A percentile compares a stretch with the other conserved stretches of the same genome.
Evolutionary conservation across 163 green algal genomes (phyloP).

Genomic region (Volvox carteri): DNA sequence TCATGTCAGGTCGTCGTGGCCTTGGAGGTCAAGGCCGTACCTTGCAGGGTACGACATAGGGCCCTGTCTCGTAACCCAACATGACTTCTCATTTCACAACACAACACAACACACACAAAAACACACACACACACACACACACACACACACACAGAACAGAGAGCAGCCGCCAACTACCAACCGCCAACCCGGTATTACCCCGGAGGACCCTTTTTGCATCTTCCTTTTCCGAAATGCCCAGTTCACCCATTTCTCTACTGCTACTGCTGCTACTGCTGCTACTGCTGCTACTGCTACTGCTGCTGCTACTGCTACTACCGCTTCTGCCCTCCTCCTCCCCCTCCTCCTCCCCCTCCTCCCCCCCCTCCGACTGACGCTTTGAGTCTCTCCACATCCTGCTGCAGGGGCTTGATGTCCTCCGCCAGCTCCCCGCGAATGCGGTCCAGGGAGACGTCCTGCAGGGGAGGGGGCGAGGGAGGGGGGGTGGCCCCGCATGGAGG

Average conservation of each 20-base stretch:
- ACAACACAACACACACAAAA: not conserved
- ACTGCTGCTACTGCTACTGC: not conserved
- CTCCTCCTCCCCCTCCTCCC: no score
- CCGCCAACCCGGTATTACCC: not conserved
- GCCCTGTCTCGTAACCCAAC: no score
- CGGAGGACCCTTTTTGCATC: not conserved
- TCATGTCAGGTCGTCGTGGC: not conserved
- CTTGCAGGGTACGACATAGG: no score
- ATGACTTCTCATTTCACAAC: not conserved
- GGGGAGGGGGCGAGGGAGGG: not conserved
- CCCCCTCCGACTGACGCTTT: not conserved
- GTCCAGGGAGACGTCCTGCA: conserved; percentile 37
- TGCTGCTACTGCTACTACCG: not conserved
- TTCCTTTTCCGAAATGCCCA: not conserved
- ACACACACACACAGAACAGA: not conserved
- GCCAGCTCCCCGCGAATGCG: conserved; percentile 30
- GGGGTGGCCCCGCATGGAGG: not conserved
- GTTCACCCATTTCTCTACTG: not conserved
- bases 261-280: not conserved
- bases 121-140: not conserved
- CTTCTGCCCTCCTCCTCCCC: no score
- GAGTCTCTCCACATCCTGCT: not conserved
- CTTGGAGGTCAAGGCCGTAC: not conserved
- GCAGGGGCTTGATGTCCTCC: conserved; percentile 23
- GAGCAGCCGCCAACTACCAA: not conserved